Base-by-base conservation (phyloP, 768 basidiomycete genomes). In the Psilocybe sp. region DNA sequence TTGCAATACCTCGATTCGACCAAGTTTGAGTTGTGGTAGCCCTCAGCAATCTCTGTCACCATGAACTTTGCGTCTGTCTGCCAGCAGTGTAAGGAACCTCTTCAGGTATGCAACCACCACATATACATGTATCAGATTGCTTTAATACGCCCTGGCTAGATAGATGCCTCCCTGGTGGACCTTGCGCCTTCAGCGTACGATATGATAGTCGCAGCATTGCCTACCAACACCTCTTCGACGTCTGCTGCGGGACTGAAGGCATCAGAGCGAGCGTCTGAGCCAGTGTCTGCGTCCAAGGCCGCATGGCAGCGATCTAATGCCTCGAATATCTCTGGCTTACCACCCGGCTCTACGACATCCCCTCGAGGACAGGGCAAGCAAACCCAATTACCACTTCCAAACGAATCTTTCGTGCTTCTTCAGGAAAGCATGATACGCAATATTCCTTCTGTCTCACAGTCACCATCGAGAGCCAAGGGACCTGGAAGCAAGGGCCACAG, bases 81-180 rank as follows among this genome's bases (percentile, higher is more conserved):
- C 60, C 90, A 92, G 63, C 91, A 93, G 69, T 93, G 91, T 76
- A 92, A 92, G 69, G 89, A 95, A 62, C 91, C 90, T 5, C 71
- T 97, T 32, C 86, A 92, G 80, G 88, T 88, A 65, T 51, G 55
- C 67, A 44, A 40, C 18, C 33, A 20, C 36, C 20, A 38, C 47
- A 35, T 40, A 15, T 40, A 3, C 38, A 47, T 34, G 44, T 44
- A 31, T 58, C 45, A 41, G 49, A 20, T 51, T 54, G 40, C 52
- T 40, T 51, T 57, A 40, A 60, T 47, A 47, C 44, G 50, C 46
- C 45, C 48, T 56, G 47, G 54, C 45, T 60, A 91, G 82, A 79
- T 93, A 58, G 95, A 98, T 74, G 86, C 84, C n/a, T 94, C 93
- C n/a, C 74, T 97, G 12, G 77, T 89, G 43, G 88, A 92, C 63